phyloP scores from a whole-genome alignment of 495 filamentous ascomycete genomes.

The Annulohypoxylon nitens region DNA sequence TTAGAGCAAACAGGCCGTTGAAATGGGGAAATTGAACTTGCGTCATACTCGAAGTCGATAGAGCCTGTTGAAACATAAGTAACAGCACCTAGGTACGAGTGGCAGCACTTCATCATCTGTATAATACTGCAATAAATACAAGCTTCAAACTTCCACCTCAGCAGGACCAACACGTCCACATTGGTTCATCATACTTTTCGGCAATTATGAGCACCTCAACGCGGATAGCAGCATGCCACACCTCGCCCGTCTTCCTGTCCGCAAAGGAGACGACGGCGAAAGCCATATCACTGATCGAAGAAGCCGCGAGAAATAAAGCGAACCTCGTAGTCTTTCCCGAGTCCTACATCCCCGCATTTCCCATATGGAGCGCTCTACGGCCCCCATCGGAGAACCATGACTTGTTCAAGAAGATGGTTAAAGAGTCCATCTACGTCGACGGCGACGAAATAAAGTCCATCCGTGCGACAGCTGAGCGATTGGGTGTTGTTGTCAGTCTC shows the following conservation, averaged over 20 bases:
- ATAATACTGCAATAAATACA: no score
- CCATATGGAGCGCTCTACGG: slow-evolving; percentile 53
- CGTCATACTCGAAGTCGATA: background rate
- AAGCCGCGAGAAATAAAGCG: slow-evolving; percentile 55
- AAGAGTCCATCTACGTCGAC: slow-evolving; percentile 52
- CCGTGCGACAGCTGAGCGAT: slow-evolving; percentile 41
- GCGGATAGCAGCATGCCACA: slow-evolving; percentile 54
- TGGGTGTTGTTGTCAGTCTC: slow-evolving; percentile 50
- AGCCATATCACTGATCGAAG: slow-evolving; percentile 54
- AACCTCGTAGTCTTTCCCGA: slow-evolving; percentile 63
- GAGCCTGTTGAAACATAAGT: no score
- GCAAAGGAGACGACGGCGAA: slow-evolving; percentile 54
- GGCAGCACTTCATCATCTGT: no score
- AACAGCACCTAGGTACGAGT: no score
- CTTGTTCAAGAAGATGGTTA: slow-evolving; percentile 50
- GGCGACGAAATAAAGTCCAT: slow-evolving; percentile 54
- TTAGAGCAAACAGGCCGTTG: background rate
- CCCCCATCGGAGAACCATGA: slow-evolving; percentile 53
- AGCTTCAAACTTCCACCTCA: no score
- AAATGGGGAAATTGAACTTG: background rate
- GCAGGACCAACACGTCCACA: background rate
- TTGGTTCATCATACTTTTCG: background rate
- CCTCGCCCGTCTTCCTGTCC: slow-evolving; percentile 55
- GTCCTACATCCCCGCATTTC: slow-evolving; percentile 57
- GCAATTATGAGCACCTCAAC: slow-evolving; percentile 20